Evolutionary conservation across 176 grass and related monocot species (phyloP), one percentile per base, ranked within the genome.

Genomic region (Phoenix dactylifera): DNA sequence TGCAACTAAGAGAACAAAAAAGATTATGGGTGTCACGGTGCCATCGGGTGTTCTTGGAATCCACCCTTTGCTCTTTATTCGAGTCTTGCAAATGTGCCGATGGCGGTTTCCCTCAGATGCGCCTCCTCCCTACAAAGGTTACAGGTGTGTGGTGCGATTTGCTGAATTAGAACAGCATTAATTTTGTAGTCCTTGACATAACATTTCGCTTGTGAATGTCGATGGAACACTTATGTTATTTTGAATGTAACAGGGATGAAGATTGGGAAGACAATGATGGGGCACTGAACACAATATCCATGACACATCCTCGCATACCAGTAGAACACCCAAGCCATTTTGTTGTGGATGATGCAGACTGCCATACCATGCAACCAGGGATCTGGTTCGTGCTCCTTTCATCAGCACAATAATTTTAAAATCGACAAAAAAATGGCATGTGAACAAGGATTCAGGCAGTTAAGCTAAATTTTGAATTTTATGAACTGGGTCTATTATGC

Each of bases 221-320:
- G 3, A 3, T 44, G 35, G 35, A 44, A 14, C 9, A 44, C 35
- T 44, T 44, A 44, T 44, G 35, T 44, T 44, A 12, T 12, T 44
- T 12, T 12, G 7, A 12, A 44, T 29, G 16, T 26, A 57, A 81
- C 60, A 98, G 93, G 67, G 93, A 98, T 83, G 93, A 98, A 73
- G 93, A 98, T 66, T 98, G 93, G 88, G 93, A 92, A 85, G 82
- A 92, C 50, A 98, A 98, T 56, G 93, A 98, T 68, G 93, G 88
- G 56, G 93, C 93, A 61, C 81, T 98, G 52, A 98, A 89, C 64
- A 92, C 87, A 35, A 86, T 92, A 60, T 98, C 93, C 26, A 98
- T 92, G 93, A 92, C 93, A 0, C 73, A 92, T 50, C 93, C 93
- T 28, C 76, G 88, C 62, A 66, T 92, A 63, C 93, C 93, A 4